Evolutionary conservation across 1,284 basidiomycete species (phyloP).

Genomic region (Heimioporus punctisporus): DNA sequence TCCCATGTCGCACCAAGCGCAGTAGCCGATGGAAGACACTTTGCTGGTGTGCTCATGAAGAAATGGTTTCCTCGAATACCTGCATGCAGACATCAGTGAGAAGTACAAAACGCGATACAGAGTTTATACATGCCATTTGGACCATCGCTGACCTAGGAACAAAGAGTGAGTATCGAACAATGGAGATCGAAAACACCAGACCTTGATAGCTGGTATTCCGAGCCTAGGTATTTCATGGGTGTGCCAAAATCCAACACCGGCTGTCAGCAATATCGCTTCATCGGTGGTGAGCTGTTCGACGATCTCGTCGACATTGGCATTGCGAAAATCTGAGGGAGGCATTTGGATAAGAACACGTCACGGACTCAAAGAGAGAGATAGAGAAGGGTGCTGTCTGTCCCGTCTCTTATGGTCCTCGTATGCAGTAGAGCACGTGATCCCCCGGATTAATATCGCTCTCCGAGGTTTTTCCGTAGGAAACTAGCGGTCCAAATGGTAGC

Average conservation of each 20-base stretch:
- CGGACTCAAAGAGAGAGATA: constrained; percentile 4
- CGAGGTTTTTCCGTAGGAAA: too few relatives aligned
- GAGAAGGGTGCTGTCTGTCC: not conserved
- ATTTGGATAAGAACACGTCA: constrained; percentile 34
- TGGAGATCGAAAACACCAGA: constrained; percentile 22
- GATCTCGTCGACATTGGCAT: constrained; percentile 58
- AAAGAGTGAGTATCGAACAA: constrained; percentile 3
- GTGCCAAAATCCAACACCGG: constrained; percentile 79
- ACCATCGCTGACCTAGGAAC: constrained; percentile 65
- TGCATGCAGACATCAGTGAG: constrained; percentile 9
- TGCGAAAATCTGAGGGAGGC: constrained; percentile 70
- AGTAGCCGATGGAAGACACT: constrained; percentile 66
- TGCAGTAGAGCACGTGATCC: too few relatives aligned
- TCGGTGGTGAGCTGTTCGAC: constrained; percentile 69
- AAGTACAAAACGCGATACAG: not conserved
- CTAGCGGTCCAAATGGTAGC: too few relatives aligned
- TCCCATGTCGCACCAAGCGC: constrained; percentile 79
- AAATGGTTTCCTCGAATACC: constrained; percentile 60
- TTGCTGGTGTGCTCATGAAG: constrained; percentile 66
- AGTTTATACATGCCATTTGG: constrained; percentile 54
- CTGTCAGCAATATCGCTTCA: constrained; percentile 70
- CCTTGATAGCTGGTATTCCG: constrained; percentile 74
- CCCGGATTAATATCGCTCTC: too few relatives aligned
- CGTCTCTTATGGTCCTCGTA: too few relatives aligned
- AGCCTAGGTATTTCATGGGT: constrained; percentile 66